phyloP scores from a whole-genome alignment of 2,329 filamentous ascomycete genomes.

The Triangularia verruculosa region DNA sequence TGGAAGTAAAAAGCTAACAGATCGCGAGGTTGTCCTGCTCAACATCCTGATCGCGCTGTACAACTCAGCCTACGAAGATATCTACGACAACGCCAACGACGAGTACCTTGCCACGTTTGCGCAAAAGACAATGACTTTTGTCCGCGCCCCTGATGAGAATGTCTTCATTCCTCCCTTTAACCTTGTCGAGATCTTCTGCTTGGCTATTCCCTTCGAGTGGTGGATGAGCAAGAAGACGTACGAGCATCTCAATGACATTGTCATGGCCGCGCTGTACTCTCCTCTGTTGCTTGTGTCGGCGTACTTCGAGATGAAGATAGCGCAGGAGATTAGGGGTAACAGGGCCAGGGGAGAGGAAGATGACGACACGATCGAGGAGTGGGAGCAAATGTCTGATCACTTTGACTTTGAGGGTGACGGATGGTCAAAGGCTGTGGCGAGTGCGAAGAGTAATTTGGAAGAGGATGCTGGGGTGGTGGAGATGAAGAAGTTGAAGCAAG shows the following conservation, averaged over 20 bases:
- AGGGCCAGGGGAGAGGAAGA: conserved; percentile 79
- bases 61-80: conserved; percentile 94
- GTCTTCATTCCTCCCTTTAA: conserved; percentile 97
- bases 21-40: conserved; percentile 63
- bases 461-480: conserved; percentile 74
- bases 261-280: conserved; percentile 84
- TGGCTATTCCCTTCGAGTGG: conserved; percentile 87
- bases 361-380: conserved; percentile 85
- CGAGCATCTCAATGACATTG: conserved; percentile 77
- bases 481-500: conserved; percentile 54
- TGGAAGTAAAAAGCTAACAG: not conserved
- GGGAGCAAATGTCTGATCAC: conserved; percentile 76
- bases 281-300: conserved; percentile 80
- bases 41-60: conserved; percentile 97
- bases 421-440: conserved; percentile 77
- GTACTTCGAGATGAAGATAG: conserved; percentile 63
- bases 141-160: conserved; percentile 94
- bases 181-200: conserved; percentile 77
- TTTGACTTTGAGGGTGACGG: conserved; percentile 79
- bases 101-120: conserved; percentile 93
- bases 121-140: conserved; percentile 94
- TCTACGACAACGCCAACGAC: conserved; percentile 88
- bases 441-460: conserved; percentile 77
- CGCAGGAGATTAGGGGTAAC: conserved; percentile 67
- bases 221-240: conserved; percentile 78